Conservation (phyloP, 169 alveolate genomes). For the Plasmodium coatneyi region DNA sequence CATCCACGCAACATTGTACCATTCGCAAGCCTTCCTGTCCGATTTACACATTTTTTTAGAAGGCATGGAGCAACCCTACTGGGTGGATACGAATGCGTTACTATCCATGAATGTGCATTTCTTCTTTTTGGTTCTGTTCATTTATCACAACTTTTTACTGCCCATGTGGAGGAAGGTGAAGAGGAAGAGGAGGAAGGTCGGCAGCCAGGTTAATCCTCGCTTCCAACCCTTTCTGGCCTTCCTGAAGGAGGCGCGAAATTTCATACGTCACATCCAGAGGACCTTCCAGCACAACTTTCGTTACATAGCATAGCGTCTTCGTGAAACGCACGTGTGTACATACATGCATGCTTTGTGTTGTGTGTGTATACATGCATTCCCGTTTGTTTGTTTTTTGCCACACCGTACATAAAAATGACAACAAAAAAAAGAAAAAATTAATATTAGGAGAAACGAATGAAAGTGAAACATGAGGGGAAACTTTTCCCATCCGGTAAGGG, state of each 20-base stretch:
- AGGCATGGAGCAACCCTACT: background rate
- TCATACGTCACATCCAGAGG: slow-evolving; percentile 5
- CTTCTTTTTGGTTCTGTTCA: slow-evolving; percentile 16
- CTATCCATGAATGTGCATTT: slow-evolving; percentile 35
- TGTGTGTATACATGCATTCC: background rate
- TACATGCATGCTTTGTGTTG: background rate
- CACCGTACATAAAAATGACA: background rate
- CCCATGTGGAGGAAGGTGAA: slow-evolving; percentile 19
- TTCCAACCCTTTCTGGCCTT: slow-evolving; percentile 11
- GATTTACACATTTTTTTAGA: slow-evolving; percentile 14
- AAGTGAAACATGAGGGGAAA: background rate
- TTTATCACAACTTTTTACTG: slow-evolving; percentile 27
- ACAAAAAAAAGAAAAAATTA: background rate
- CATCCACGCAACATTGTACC: slow-evolving; percentile 22
- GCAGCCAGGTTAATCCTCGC: background rate
- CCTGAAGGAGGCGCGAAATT: slow-evolving; percentile 17
- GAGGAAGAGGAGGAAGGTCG: background rate
- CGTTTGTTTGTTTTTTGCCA: background rate
- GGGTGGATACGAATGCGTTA: slow-evolving; percentile 48
- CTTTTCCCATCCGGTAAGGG: background rate
- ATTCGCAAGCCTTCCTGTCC: slow-evolving; percentile 18
- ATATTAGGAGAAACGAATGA: background rate
- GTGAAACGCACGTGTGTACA: background rate
- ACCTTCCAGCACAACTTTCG: slow-evolving; percentile 3
- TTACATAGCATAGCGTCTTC: background rate